A percentile compares a stretch with the other conserved stretches of the same genome.
phyloP scores from a whole-genome alignment of 345 rosid genomes.

The Citrus glauca region DNA sequence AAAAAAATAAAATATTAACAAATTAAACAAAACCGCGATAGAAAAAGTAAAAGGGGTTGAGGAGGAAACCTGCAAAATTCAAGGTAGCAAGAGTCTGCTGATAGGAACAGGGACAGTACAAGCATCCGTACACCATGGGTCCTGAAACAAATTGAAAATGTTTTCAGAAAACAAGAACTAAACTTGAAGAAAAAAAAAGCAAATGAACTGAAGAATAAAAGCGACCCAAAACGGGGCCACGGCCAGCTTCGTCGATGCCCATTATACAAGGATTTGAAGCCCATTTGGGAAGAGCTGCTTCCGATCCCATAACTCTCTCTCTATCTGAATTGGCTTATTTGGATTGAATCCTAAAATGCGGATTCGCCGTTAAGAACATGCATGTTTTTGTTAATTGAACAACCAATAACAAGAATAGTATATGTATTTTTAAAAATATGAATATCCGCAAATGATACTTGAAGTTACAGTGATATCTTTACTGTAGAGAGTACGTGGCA shows the following conservation, averaged over 20 bases:
- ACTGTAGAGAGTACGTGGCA: too few relatives aligned
- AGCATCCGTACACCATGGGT: constrained; percentile 97
- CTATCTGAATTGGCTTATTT: not conserved
- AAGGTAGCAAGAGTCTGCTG: constrained; percentile 73
- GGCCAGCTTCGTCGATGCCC: constrained; percentile 98
- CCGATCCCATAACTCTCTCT: constrained; percentile 31
- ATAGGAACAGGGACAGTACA: constrained; percentile 81
- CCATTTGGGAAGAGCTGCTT: constrained; percentile 51
- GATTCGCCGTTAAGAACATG: too few relatives aligned
- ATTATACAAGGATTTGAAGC: constrained; percentile 77
- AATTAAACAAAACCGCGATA: not conserved
- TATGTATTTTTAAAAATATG: not conserved
- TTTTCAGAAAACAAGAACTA: not conserved
- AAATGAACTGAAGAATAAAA: not conserved
- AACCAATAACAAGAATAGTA: too few relatives aligned
- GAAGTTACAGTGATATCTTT: not conserved
- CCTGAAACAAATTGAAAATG: constrained; percentile 36
- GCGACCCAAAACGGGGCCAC: constrained; percentile 85
- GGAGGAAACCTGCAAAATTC: constrained; percentile 62
- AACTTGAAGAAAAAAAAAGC: not conserved
- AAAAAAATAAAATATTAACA: not conserved
- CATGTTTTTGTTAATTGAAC: too few relatives aligned
- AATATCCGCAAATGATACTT: not conserved
- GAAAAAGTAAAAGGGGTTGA: not conserved
- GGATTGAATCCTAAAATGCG: too few relatives aligned